Evolutionary conservation across 2,329 filamentous ascomycete genomes (phyloP).

Genomic region (Sclerotinia subarctica): DNA sequence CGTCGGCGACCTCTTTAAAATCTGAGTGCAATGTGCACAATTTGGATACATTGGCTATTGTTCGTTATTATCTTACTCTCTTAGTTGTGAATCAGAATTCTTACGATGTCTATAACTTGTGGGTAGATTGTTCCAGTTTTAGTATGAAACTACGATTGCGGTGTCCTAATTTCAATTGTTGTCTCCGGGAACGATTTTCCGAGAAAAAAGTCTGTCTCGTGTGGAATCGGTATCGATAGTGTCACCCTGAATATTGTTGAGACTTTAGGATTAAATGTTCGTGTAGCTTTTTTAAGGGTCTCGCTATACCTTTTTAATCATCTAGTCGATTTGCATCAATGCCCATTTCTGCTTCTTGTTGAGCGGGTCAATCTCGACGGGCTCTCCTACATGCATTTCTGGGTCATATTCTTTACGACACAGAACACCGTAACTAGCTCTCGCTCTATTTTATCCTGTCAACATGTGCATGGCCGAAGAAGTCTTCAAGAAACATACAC

Average conservation of each 20-base stretch:
- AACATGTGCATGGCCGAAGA: not conserved
- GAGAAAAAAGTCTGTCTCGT: slow-evolving; percentile 35
- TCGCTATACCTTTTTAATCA: slow-evolving; percentile 41
- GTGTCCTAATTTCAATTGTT: slow-evolving; percentile 41
- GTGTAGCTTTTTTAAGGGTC: no score
- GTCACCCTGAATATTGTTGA: slow-evolving; percentile 40
- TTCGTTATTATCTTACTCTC: not conserved
- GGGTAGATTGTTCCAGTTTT: slow-evolving; percentile 41
- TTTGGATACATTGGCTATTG: slow-evolving; percentile 40
- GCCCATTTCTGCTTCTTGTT: slow-evolving; percentile 40
- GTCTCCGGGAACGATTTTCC: slow-evolving; percentile 39
- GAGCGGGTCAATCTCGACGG: slow-evolving; percentile 40
- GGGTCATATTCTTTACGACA: slow-evolving; percentile 42
- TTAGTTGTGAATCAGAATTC: slow-evolving; percentile 11
- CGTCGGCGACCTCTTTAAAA: slow-evolving; percentile 42
- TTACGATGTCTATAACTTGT: slow-evolving; percentile 42
- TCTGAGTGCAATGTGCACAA: slow-evolving; percentile 45
- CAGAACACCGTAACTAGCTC: slow-evolving; percentile 45
- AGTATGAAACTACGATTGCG: slow-evolving; percentile 43
- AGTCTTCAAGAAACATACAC: slow-evolving; percentile 27
- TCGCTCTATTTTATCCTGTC: slow-evolving; percentile 30
- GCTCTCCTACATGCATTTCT: slow-evolving; percentile 40
- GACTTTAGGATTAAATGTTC: not conserved
- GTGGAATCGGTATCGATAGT: slow-evolving; percentile 39
- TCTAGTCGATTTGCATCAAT: slow-evolving; percentile 45